Percentiles rank a stretch among this genome's conserved stretches.
These are phyloP conservation scores for Starmerella kuoi DNA, from an alignment of 805 yeast genomes.

Conservation along the genomic window DNA sequence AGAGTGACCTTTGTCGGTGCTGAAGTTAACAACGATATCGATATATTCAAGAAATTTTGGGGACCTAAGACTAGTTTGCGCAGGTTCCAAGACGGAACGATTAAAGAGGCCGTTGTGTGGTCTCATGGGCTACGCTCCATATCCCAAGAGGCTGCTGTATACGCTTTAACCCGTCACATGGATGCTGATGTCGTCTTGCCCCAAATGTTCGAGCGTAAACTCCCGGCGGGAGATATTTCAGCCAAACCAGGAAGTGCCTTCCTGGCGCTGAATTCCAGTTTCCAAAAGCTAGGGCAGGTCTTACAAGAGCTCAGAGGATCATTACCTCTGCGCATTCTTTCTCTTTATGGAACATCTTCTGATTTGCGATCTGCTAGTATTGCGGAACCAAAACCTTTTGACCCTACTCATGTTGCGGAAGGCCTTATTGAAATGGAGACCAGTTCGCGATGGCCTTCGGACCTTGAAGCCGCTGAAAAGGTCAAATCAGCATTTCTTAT, in stretches of 20 bases:
- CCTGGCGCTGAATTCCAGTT: slow-evolving; percentile 32
- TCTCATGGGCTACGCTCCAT: slow-evolving; percentile 42
- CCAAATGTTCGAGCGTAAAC: slow-evolving; percentile 21
- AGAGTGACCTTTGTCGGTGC: slow-evolving; percentile 76
- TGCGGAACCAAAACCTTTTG: slow-evolving; percentile 49
- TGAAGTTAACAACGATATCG: slow-evolving; percentile 35
- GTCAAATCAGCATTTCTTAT: slow-evolving; percentile 83
- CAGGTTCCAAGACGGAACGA: slow-evolving; percentile 84
- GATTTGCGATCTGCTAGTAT: slow-evolving; percentile 65
- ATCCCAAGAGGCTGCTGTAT: slow-evolving; percentile 50
- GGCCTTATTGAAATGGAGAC: slow-evolving; percentile 77
- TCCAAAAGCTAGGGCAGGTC: slow-evolving; percentile 40
- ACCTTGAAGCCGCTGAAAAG: slow-evolving; percentile 67
- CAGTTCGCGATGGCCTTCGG: slow-evolving; percentile 93
- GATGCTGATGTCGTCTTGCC: slow-evolving; percentile 19
- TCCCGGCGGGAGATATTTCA: slow-evolving; percentile 40
- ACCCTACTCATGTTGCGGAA: slow-evolving; percentile 43
- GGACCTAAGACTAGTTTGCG: slow-evolving; percentile 74
- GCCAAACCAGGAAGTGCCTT: slow-evolving; percentile 12
- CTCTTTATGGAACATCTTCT: slow-evolving; percentile 63
- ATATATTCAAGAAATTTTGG: slow-evolving; percentile 73
- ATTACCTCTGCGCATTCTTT: slow-evolving; percentile 59
- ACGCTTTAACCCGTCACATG: slow-evolving; percentile 53
- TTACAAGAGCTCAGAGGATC: slow-evolving; percentile 35
- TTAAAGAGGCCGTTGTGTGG: slow-evolving; percentile 89